phyloP scores from a whole-genome alignment of 345 rosid species.

The Melastoma malabathricum region DNA sequence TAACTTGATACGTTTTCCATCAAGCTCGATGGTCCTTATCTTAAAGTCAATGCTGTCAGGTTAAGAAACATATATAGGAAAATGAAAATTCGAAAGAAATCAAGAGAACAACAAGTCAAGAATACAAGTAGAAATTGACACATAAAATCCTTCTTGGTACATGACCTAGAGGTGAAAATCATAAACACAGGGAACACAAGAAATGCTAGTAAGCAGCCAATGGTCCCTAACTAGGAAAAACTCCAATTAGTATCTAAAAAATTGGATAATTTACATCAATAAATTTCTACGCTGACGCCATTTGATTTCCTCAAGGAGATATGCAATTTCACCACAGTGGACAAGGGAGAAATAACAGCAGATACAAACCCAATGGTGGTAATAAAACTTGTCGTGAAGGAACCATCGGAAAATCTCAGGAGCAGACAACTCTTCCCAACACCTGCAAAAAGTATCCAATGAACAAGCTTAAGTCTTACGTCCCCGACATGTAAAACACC shows the following conservation, averaged over 20 bases:
- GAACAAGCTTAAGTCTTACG: too few species aligned
- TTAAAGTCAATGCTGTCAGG: slow-evolving; percentile 11
- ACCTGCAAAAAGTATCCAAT: slow-evolving; percentile 5
- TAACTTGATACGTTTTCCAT: slow-evolving; percentile 12
- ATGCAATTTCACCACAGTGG: background rate
- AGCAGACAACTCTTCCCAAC: slow-evolving; percentile 81
- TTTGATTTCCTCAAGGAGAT: background rate
- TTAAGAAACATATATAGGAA: background rate
- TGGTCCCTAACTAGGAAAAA: too few species aligned
- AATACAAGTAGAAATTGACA: too few species aligned
- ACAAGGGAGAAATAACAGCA: background rate
- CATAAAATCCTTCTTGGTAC: too few species aligned
- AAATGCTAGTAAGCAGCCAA: too few species aligned
- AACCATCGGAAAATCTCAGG: slow-evolving; percentile 84
- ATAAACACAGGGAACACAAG: too few species aligned
- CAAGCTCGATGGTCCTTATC: slow-evolving; percentile 14
- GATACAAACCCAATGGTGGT: slow-evolving; percentile 80
- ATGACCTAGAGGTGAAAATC: too few species aligned
- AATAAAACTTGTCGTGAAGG: slow-evolving; percentile 93
- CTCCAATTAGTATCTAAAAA: too few species aligned
- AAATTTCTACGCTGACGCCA: too few species aligned
- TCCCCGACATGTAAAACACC: too few species aligned
- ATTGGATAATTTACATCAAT: too few species aligned
- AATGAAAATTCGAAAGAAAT: background rate
- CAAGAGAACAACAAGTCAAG: too few species aligned